A percentile compares a stretch with the other conserved stretches of the same genome.
Evolutionary conservation across 2,329 filamentous ascomycete genomes (phyloP).

Genomic region (Alternaria solani): DNA sequence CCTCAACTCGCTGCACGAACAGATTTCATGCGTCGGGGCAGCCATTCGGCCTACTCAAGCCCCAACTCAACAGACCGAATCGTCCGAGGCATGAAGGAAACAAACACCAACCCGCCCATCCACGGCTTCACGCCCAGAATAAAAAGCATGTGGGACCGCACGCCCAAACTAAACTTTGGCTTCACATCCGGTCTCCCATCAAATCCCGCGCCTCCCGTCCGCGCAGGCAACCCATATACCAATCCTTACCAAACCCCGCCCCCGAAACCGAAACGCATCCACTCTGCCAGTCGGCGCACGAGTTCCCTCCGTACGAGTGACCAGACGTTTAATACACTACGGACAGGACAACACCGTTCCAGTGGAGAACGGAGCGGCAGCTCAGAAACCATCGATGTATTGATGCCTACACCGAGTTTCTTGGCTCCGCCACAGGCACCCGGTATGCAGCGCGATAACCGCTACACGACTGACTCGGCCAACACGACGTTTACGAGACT

Average conservation of each 20-base stretch:
- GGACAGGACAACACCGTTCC: conserved; percentile 6
- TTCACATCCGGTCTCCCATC: conserved; percentile 32
- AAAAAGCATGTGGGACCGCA: conserved; percentile 49
- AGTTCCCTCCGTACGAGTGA: conserved; percentile 23
- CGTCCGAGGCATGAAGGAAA: conserved; percentile 30
- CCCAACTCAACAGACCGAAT: conserved; percentile 41
- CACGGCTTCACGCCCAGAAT: conserved; percentile 43
- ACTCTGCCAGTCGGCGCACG: conserved; percentile 26
- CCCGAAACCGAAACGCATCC: conserved; percentile 34
- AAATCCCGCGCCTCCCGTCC: conserved; percentile 32
- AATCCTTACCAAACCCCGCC: conserved; percentile 46
- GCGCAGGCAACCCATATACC: conserved; percentile 35
- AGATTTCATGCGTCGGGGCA: conserved; percentile 48
- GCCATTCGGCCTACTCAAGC: conserved; percentile 32
- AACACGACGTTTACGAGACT: conserved; percentile 53
- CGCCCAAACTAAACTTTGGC: conserved; percentile 44
- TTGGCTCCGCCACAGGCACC: conserved; percentile 43
- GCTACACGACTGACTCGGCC: conserved; percentile 40
- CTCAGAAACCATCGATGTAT: conserved; percentile 56
- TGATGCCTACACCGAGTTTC: conserved; percentile 52
- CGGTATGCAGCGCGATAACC: conserved; percentile 40
- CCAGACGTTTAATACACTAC: conserved; percentile 13
- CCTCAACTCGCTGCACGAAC: conserved; percentile 45
- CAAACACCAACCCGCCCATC: conserved; percentile 14
- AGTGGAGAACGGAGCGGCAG: conserved; percentile 39